Base-by-base conservation (phyloP, 2,329 filamentous ascomycete species). In the Aspergillus ochraceus region DNA sequence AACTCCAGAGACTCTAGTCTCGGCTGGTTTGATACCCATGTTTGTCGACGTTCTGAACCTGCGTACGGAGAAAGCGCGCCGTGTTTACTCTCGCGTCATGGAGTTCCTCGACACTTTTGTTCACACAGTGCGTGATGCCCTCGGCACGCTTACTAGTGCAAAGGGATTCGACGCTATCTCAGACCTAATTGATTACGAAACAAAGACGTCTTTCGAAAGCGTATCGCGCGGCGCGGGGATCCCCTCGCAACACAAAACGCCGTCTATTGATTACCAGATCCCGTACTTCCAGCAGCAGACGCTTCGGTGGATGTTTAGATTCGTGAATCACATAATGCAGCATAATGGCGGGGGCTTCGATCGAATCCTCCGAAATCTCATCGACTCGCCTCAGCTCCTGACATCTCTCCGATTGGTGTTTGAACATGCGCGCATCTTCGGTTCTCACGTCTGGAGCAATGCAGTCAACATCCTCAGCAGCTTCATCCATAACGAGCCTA, bases 401-500 rank as follows among this genome's bases (percentile, higher is more conserved):
- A 84, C 82, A 22, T 91, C 90, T 59, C 83, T 99, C 54, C 88
- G 91, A 56, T 84, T 88, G 42, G 91, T 99, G 50, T 90, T 97
- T 64, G 87, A 89, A 64, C 90, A 96, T 68, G 88, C 90, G 42
- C 82, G 82, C 55, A 82, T 88, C 42, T 99, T 93, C 72, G 95
- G 95, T 12, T 95, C 94, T 2, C 89, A 95, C 60, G 92, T 98
- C 5, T 99, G 95, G 95, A 97, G 92, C 52, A 93, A 93, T 73
- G 90, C 92, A 6, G 91, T 97, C 62, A 93, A 89, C 57, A 94
- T 97, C 58, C 81, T 99, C 54, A 95, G 91, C 71, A 94, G 92
- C 68, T 99, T 99, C 76, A 96, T 99, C 69, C 96, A 99, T 77
- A 97, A 98, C 71, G 95, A 99, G 70, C 95, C 95, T 0, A 99